Evolutionary conservation across 148 eudicot species (phyloP), one percentile per base, ranked within the genome.

Genomic region (Chenopodium formosanum): DNA sequence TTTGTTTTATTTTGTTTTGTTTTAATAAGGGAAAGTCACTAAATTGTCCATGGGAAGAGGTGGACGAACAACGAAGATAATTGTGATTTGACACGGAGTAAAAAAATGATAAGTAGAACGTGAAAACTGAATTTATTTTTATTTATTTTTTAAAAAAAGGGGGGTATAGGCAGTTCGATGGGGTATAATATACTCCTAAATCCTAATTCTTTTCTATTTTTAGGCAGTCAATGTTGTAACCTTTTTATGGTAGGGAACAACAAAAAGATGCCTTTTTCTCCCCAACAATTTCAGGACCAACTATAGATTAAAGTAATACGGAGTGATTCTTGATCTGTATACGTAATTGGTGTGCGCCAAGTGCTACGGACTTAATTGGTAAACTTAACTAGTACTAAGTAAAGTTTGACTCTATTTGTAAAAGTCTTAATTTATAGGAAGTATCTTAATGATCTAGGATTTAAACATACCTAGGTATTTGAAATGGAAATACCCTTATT

Each of bases 231-330:
- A 76, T 80, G 79, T 77, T 77, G 70, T 60, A 63, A 58, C 76
- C 86, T 70, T 78, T 80, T 80, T 83, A 67, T 86, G 78, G 82
- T 71, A 86, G 72, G 81, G 58, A 58, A 78, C 70, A 73, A 25
- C 48, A 63, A 66, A 7, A 78, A 77, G 63, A 29, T 25, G 44
- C 32, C 75, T 20, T 25, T 76, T 77, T 76, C 4, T 9, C 17
- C 5, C 70, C 70, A 66, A 25, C 37, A 67, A 67, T 67, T 67
- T 27, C 32, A 67, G 16, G 3, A 29, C 37, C n/a, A 67, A 67
- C 11, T 1, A 65, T 58, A 58, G 66, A 62, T 56, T 56, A 56
- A 56, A 56, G 62, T 56, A 53, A 56, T 50, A 50, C 53, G 53
- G 14, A 50, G 53, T 50, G 14, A 50, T 50, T 14, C 62, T 14